Conservation (phyloP, 306 rosid species). For the Acmispon strigosus region DNA sequence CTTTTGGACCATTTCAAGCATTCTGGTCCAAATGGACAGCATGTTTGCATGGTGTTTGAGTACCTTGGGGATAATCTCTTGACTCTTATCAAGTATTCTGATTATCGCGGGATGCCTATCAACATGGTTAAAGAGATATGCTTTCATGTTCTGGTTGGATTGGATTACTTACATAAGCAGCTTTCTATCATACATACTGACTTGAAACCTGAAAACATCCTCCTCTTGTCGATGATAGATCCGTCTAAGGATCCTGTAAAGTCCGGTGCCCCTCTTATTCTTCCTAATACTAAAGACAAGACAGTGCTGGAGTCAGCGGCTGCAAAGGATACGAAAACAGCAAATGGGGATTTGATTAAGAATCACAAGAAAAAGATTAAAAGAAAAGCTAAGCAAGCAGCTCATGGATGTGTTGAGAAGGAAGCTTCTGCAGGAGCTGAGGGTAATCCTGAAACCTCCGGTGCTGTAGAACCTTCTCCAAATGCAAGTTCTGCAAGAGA, state of each 20-base stretch:
- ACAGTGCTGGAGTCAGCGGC: conserved; percentile 38
- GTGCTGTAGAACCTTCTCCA: conserved; percentile 50
- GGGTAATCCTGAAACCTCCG: conserved; percentile 41
- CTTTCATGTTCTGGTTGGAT: conserved; percentile 75
- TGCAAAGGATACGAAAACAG: conserved; percentile 45
- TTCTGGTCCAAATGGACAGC: conserved; percentile 93
- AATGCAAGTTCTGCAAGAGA: conserved; percentile 40
- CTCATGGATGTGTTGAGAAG: conserved; percentile 67
- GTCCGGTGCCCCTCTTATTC: conserved; percentile 62
- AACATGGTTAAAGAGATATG: conserved; percentile 87
- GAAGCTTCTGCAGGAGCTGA: conserved; percentile 54
- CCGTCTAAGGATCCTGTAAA: conserved; percentile 77
- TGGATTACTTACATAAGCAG: conserved; percentile 92
- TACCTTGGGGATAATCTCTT: conserved; percentile 90
- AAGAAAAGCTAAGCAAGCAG: conserved; percentile 94
- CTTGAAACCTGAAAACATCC: conserved; percentile 87
- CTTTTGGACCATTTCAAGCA: conserved; percentile 96
- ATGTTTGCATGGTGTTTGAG: conserved; percentile 95
- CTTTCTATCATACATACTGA: conserved; percentile 94
- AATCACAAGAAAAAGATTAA: conserved; percentile 84
- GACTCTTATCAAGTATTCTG: conserved; percentile 77
- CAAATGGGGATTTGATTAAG: conserved; percentile 64
- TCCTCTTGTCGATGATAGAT: conserved; percentile 71
- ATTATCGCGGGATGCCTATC: conserved; percentile 79
- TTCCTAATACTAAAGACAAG: conserved; percentile 53